Evolutionary conservation across 106 monocot species (phyloP).

Genomic region (Phalaenopsis equestris): DNA sequence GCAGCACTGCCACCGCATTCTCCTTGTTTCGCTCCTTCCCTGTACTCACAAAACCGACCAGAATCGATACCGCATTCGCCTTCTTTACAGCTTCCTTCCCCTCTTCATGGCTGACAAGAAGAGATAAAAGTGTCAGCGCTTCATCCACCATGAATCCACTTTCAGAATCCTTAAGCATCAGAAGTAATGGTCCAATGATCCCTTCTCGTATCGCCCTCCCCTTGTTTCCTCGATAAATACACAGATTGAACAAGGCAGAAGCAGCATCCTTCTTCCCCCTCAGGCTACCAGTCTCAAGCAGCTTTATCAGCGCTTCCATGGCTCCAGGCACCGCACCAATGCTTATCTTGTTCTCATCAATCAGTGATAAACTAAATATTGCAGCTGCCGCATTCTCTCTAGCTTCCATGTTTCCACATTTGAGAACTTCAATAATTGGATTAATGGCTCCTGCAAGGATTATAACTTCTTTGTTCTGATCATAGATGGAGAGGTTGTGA

Average conservation of each 20-base stretch:
- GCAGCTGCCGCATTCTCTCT: constrained; percentile 9
- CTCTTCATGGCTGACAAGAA: neutral
- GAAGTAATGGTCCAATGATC: neutral
- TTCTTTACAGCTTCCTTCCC: neutral
- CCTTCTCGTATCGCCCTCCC: neutral
- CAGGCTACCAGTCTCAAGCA: neutral
- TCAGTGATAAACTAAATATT: neutral
- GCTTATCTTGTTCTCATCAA: constrained; percentile 4
- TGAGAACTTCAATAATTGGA: neutral
- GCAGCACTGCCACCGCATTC: neutral
- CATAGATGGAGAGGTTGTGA: constrained; percentile 4
- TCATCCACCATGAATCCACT: neutral
- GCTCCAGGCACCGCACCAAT: constrained; percentile 4
- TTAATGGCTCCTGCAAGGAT: neutral
- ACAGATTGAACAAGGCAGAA: constrained; percentile 5
- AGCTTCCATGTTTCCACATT: constrained; percentile 1
- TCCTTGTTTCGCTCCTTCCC: neutral
- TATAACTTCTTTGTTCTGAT: neutral
- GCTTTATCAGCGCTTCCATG: neutral
- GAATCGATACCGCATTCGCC: neutral
- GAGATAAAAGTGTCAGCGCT: neutral
- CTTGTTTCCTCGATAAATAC: constrained; percentile 6
- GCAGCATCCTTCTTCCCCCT: constrained; percentile 10
- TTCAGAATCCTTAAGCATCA: neutral
- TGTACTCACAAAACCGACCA: neutral